phyloP scores from a whole-genome alignment of 1,139 yeast species.

The Suhomyces guaymorum region DNA sequence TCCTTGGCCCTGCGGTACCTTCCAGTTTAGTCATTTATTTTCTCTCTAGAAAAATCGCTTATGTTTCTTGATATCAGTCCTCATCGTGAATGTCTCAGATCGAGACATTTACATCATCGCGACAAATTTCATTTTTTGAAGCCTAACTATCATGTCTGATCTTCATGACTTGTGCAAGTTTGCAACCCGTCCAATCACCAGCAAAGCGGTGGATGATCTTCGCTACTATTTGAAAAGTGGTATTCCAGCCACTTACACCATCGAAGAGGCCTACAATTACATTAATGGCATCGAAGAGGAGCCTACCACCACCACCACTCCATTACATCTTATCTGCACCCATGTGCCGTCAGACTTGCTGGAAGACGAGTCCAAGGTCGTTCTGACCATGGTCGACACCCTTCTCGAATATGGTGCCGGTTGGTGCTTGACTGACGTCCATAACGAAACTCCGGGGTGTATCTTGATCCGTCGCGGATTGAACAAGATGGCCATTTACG shows the following conservation, averaged over 20 bases:
- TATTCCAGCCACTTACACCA: constrained; percentile 78
- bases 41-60: too few species aligned
- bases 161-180: constrained; percentile 69
- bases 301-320: constrained; percentile 58
- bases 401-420: constrained; percentile 88
- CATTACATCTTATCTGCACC: constrained; percentile 67
- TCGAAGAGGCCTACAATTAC: constrained; percentile 69
- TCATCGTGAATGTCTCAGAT: background rate
- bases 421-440: constrained; percentile 73
- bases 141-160: constrained; percentile 52
- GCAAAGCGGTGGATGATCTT: constrained; percentile 44
- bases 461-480: constrained; percentile 55
- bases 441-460: constrained; percentile 78
- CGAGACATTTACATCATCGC: constrained; percentile 3
- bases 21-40: too few species aligned
- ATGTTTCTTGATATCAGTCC: too few species aligned
- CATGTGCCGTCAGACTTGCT: constrained; percentile 49
- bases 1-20: too few species aligned
- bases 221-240: constrained; percentile 55
- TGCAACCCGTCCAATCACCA: constrained; percentile 54
- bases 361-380: constrained; percentile 47
- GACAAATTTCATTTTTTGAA: constrained; percentile 3
- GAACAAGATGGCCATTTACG: constrained; percentile 44
- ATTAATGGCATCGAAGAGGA: constrained; percentile 44
- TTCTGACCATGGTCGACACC: constrained; percentile 57